These are phyloP conservation scores for Fusarium brachygibbosum DNA, from an alignment of 2,329 filamentous ascomycete species.

Conservation along the genomic window DNA sequence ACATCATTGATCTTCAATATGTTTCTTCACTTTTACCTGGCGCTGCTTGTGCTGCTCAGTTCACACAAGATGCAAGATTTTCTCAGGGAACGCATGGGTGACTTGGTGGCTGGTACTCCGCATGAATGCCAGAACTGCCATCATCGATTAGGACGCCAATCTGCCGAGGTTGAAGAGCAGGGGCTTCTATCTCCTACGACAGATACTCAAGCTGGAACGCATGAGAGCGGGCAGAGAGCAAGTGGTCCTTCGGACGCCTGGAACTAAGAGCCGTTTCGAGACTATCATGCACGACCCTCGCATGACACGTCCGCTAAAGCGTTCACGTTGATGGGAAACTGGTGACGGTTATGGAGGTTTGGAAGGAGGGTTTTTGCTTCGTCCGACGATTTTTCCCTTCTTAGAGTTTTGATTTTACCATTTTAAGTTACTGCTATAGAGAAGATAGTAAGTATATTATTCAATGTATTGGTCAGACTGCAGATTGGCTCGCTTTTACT, in stretches of 20 bases:
- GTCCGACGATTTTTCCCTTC: not conserved
- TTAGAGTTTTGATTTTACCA: not conserved
- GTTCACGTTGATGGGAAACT: accelerated
- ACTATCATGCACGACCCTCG: accelerated
- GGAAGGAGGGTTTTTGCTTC: not conserved
- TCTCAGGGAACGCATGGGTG: not conserved
- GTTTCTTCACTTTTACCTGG: conserved; percentile 11
- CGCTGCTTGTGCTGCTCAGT: conserved; percentile 3
- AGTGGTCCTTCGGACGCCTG: not conserved
- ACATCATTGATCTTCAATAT: conserved; percentile 1
- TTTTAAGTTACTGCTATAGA: too few relatives aligned
- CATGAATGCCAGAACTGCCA: not conserved
- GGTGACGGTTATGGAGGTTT: accelerated
- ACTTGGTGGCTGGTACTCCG: not conserved
- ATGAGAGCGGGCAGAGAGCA: not conserved
- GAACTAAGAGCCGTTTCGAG: not conserved
- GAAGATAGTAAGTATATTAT: too few relatives aligned
- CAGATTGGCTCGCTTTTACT: too few relatives aligned
- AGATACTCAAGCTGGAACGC: not conserved
- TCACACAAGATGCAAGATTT: not conserved
- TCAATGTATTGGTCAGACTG: too few relatives aligned
- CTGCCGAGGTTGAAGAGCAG: conserved; percentile 4
- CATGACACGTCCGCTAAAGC: not conserved
- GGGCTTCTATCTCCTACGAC: not conserved
- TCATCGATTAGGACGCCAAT: accelerated